Evolutionary conservation across 108 stramenopile species (phyloP), one percentile per base, ranked within the genome.

Genomic region (Cyclostephanos tholiformis): DNA sequence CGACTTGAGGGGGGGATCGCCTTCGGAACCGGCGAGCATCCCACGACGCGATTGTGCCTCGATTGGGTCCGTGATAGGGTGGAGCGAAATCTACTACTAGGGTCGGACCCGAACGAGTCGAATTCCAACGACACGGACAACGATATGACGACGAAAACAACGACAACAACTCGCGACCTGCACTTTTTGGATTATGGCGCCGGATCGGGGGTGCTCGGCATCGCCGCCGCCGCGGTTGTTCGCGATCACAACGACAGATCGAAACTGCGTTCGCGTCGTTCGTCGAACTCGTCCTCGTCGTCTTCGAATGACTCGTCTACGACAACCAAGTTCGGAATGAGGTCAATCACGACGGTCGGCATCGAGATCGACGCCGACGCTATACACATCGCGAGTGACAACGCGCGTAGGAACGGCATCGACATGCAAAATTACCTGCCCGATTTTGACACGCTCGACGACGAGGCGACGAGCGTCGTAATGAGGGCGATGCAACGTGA

Each of bases 1-100:
- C 32, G 78, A 35, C 52, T 93, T 36, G 86, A 93, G 69, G 92
- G 92, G 46, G 92, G 90, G 0, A 86, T 91, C 61, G 92, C 92
- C 30, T 94, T 94, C 86, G 92, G 92, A 50, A 90, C 92, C 1
- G 92, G 92, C n/a, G 92, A 94, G 58, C 92, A 94, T 76, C 88
- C 90, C 39, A 94, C 92, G 11, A 94, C 92, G 17, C 85, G 87
- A 58, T 49, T 93, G 25, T 93, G 92, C 71, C 64, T 93, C 55
- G 80, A 84, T 71, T 93, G 88, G 84, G 70, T 92, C 44, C 61
- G 63, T 27, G 69, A 85, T 10, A 60, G 52, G 30, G 58, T 78
- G 11, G 77, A 79, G 55, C 26, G 72, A 49, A 27, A 63, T 49
- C 51, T 74, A 36, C 57, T 63, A 36, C 63, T 60, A 25, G 35